Evolutionary conservation across 257 asterid genomes (phyloP), one percentile per base, ranked within the genome.

Genomic region (Primulina huaijiensis): DNA sequence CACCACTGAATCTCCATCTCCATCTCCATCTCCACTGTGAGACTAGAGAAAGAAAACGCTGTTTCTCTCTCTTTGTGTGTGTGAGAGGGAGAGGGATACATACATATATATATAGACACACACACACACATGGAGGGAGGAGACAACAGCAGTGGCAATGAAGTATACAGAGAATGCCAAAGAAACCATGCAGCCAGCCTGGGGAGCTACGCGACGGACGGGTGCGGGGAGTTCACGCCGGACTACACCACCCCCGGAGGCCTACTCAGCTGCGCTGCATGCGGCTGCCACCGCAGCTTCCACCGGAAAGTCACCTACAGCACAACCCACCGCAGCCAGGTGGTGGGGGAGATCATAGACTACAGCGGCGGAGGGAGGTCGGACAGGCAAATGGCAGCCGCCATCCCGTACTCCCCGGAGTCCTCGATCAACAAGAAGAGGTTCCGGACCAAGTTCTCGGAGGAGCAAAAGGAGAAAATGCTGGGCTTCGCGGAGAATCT

Each of bases 101-200:
- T 0, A 38, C 50, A 38, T 10, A 38, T 8, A 38, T 2, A 38
- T 10, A 38, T 38, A 38, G 2, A 10, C 9, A 38, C 2, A 63
- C 29, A 68, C 50, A 63, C 59, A 53, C 2, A 25, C 20, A 83
- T 84, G 95, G 89, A 83, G 63, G 83, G 83, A 35, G 91, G 78
- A 23, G 74, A 76, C 75, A 19, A 35, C 64, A 80, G 67, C 53
- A 80, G 72, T 77, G 27, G 56, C 9, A 70, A 65, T 40, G 82
- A 73, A 20, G 33, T 69, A 21, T 84, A 87, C 67, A 79, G 67
- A 77, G 96, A 89, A 75, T 87, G 95, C 79, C 80, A 79, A 19
- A 76, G 85, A 55, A 89, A 87, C 83, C 92, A 89, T 81, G 96
- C 96, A 73, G 95, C 95, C 74, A 85, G 86, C 70, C 85, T 87